Percentiles rank a stretch among this genome's conserved stretches.
Conservation (phyloP, 2,329 filamentous ascomycete genomes). For the Hymenoscyphus repandus region DNA sequence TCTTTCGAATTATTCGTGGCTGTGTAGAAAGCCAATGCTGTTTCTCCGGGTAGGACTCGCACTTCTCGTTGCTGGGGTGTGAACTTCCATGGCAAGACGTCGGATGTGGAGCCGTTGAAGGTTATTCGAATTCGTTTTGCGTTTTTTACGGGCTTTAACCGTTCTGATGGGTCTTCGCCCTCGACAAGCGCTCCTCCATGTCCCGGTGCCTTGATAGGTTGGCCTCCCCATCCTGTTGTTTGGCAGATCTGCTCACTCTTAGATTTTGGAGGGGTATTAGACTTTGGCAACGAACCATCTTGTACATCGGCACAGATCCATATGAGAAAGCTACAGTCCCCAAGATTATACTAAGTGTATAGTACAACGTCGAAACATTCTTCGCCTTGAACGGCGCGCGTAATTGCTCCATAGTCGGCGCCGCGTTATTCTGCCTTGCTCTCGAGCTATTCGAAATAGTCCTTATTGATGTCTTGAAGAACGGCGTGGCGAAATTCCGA, state of each 20-base stretch:
- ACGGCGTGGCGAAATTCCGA: conserved; percentile 12
- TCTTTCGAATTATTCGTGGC: conserved; percentile 85
- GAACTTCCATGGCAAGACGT: conserved; percentile 96
- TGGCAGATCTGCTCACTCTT: conserved; percentile 61
- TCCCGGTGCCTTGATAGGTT: conserved; percentile 76
- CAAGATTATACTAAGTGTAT: conserved; percentile 70
- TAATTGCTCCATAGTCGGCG: conserved; percentile 59
- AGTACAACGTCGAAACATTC: conserved; percentile 68
- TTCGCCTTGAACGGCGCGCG: conserved; percentile 58
- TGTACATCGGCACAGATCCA: conserved; percentile 80
- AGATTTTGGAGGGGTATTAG: conserved; percentile 3
- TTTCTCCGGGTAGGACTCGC: conserved; percentile 90
- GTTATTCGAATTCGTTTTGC: conserved; percentile 56
- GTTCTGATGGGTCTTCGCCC: conserved; percentile 62
- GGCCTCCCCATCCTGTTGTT: conserved; percentile 86
- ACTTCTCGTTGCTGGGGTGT: conserved; percentile 95
- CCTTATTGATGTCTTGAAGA: conserved; percentile 24
- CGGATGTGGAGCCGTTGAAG: conserved; percentile 92
- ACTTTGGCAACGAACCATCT: conserved; percentile 55
- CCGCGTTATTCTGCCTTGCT: conserved; percentile 24
- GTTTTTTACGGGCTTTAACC: conserved; percentile 54
- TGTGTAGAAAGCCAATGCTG: conserved; percentile 94
- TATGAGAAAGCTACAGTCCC: conserved; percentile 77
- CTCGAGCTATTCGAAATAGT: conserved; percentile 26
- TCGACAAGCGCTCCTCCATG: conserved; percentile 47